phyloP scores from a whole-genome alignment of 805 yeast genomes.

The Saturnispora sekii region DNA sequence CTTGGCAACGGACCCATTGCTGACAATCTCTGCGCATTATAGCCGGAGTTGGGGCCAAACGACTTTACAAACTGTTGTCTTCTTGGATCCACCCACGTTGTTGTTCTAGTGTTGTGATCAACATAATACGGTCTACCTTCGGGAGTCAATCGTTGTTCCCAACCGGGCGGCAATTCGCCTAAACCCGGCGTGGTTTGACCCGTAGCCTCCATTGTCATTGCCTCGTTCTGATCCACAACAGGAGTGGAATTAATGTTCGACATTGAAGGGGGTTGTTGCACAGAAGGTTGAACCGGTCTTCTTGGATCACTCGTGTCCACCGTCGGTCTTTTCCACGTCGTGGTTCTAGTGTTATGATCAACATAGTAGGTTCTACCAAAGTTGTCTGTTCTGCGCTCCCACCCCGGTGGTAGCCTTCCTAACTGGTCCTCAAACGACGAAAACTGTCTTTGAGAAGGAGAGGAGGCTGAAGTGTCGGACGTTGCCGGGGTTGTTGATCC shows the following conservation, averaged over 20 bases:
- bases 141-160: conserved; percentile 98
- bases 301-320: conserved; percentile 62
- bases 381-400: conserved; percentile 98
- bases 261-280: conserved; percentile 27
- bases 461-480: conserved; percentile 10
- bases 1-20: conserved; percentile 96
- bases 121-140: conserved; percentile 98
- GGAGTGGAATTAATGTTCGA: conserved; percentile 34
- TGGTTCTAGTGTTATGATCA: conserved; percentile 94
- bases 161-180: conserved; percentile 96
- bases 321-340: conserved; percentile 98
- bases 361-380: conserved; percentile 97
- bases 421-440: conserved; percentile 95
- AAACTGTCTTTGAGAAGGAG: conserved; percentile 45
- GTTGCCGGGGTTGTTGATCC: conserved; percentile 17
- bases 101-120: conserved; percentile 98
- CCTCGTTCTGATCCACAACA: conserved; percentile 16
- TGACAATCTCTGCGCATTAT: conserved; percentile 95
- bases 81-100: conserved; percentile 99
- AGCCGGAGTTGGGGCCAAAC: conserved; percentile 82
- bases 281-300: conserved; percentile 31
- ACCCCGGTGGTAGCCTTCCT: conserved; percentile 95
- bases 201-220: conserved; percentile 50
- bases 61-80: conserved; percentile 97
- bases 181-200: conserved; percentile 92